These are phyloP conservation scores for Flaveria ramosissima DNA, from an alignment of 129 eudicot species.

Conservation along the genomic window DNA sequence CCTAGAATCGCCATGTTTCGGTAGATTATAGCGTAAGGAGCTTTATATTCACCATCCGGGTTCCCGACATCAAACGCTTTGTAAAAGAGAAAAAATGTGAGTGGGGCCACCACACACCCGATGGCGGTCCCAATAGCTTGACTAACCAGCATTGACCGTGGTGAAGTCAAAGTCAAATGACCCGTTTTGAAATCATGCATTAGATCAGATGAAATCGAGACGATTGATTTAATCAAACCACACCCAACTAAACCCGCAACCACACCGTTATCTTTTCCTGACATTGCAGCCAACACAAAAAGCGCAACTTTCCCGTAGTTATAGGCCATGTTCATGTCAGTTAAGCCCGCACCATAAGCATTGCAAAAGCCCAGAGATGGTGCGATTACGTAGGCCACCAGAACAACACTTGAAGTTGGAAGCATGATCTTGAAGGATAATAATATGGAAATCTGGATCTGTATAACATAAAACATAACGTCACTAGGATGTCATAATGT, in stretches of 20 bases:
- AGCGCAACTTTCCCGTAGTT: slow-evolving; percentile 90
- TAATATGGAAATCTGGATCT: slow-evolving; percentile 58
- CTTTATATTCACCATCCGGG: slow-evolving; percentile 74
- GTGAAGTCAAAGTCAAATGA: slow-evolving; percentile 85
- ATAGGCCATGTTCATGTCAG: slow-evolving; percentile 95
- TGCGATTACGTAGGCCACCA: slow-evolving; percentile 68
- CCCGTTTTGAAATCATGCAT: slow-evolving; percentile 96
- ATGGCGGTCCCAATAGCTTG: slow-evolving; percentile 90
- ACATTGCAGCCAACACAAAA: slow-evolving; percentile 66
- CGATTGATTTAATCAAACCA: slow-evolving; percentile 77
- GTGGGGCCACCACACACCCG: slow-evolving; percentile 85
- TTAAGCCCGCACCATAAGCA: slow-evolving; percentile 87
- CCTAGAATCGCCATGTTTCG: slow-evolving; percentile 95
- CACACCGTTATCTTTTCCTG: slow-evolving; percentile 64
- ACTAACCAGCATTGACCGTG: slow-evolving; percentile 75
- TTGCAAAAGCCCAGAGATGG: slow-evolving; percentile 88
- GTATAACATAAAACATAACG: slow-evolving; percentile 14
- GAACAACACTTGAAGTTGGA: slow-evolving; percentile 77
- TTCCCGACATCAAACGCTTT: slow-evolving; percentile 80
- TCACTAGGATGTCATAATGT: slow-evolving; percentile 6
- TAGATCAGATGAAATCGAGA: slow-evolving; percentile 75
- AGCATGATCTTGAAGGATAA: slow-evolving; percentile 75
- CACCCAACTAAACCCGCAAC: slow-evolving; percentile 89
- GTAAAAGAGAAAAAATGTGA: slow-evolving; percentile 77
- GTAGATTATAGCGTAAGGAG: slow-evolving; percentile 85